Evolutionary conservation across 1,284 basidiomycete species (phyloP).

Genomic region (Sanghuangporus sanghuang): DNA sequence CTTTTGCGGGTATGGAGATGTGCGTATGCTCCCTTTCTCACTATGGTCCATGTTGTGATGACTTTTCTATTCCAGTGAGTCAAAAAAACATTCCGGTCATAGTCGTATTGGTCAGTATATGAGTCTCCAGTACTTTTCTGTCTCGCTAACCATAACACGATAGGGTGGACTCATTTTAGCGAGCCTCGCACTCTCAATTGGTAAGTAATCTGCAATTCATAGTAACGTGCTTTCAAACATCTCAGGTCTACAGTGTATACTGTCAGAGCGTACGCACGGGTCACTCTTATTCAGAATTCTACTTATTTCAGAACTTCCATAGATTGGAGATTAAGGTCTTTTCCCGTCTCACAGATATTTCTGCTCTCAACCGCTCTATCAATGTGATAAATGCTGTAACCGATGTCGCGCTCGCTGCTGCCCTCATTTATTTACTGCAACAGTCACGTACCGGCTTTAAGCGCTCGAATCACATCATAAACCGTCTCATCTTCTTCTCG

Average conservation of each 20-base stretch:
- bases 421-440: constrained; percentile 15
- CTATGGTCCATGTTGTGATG: background rate
- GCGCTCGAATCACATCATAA: constrained; percentile 17
- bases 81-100: constrained; percentile 9
- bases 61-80: constrained; percentile 4
- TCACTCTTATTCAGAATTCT: background rate
- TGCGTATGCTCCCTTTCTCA: background rate
- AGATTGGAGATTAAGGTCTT: constrained; percentile 8
- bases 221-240: background rate
- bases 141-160: background rate
- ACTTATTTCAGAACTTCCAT: background rate
- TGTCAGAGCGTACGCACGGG: constrained; percentile 2
- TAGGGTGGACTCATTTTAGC: constrained; percentile 4
- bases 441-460: constrained; percentile 15
- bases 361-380: constrained; percentile 9
- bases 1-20: constrained; percentile 16
- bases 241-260: background rate
- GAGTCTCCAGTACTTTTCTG: background rate
- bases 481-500: constrained; percentile 17
- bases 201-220: background rate
- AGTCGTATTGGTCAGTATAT: background rate
- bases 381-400: constrained; percentile 11
- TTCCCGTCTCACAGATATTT: constrained; percentile 7
- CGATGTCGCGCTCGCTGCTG: constrained; percentile 13
- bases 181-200: background rate